Conservation (phyloP, 257 asterid species). For the Solanum chiquidenum region DNA sequence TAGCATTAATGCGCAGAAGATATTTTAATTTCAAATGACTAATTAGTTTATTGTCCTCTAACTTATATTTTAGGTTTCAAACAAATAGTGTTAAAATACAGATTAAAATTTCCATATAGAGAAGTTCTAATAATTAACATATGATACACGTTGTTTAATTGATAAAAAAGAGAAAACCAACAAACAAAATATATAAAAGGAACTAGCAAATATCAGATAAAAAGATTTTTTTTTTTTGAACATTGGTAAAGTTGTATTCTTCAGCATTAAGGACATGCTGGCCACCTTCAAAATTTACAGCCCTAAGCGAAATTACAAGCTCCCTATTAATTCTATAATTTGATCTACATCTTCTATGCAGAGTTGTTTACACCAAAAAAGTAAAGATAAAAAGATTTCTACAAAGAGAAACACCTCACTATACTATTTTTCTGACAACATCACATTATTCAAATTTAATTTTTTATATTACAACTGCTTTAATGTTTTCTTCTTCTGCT, state of each 20-base stretch:
- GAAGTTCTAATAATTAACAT: not conserved
- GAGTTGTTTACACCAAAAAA: too few relatives aligned
- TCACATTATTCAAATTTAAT: not conserved
- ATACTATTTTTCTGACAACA: not conserved
- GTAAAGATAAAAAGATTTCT: not conserved
- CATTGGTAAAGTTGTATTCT: too few relatives aligned
- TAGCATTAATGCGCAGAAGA: not conserved
- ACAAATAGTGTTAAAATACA: not conserved
- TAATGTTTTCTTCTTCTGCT: not conserved
- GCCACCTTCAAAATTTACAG: too few relatives aligned
- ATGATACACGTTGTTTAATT: not conserved
- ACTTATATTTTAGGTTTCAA: not conserved
- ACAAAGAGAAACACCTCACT: not conserved
- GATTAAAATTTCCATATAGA: not conserved
- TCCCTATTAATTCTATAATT: too few relatives aligned
- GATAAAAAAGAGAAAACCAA: not conserved
- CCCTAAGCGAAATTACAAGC: too few relatives aligned
- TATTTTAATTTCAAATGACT: not conserved
- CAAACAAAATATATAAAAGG: not conserved
- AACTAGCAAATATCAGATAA: not conserved
- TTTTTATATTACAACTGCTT: not conserved
- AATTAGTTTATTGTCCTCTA: not conserved
- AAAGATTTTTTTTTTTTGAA: too few relatives aligned
- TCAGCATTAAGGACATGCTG: too few relatives aligned
- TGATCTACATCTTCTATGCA: too few relatives aligned